Evolutionary conservation across 2,329 filamentous ascomycete genomes (phyloP).

Genomic region (Venturia effusa): DNA sequence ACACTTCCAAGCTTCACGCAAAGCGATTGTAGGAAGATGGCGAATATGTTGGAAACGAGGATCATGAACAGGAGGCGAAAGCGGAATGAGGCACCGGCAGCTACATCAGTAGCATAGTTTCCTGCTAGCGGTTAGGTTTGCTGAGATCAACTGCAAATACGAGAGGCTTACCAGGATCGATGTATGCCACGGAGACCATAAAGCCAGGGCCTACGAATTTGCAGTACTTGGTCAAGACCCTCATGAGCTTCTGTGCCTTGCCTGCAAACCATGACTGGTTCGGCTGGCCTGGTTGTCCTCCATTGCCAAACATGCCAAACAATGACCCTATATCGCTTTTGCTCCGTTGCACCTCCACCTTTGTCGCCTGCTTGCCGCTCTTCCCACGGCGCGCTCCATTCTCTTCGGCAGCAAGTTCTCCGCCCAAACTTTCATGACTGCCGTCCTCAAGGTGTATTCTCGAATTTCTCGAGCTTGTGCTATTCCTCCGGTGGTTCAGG

Average conservation of each 20-base stretch:
- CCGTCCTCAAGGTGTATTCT: slow-evolving; percentile 23
- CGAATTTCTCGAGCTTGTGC: slow-evolving; percentile 17
- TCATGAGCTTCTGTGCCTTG: slow-evolving; percentile 1
- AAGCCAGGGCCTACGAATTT: slow-evolving; percentile 58
- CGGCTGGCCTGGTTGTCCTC: not conserved
- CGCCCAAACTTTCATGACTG: slow-evolving; percentile 19
- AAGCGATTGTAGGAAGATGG: slow-evolving; percentile 58
- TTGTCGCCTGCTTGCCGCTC: not conserved
- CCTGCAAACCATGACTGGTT: not conserved
- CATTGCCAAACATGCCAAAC: not conserved
- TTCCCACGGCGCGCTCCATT: slow-evolving; percentile 2
- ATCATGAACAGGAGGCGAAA: slow-evolving; percentile 59
- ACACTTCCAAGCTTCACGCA: slow-evolving; percentile 47
- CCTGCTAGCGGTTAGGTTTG: slow-evolving; percentile 43
- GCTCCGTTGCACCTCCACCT: not conserved
- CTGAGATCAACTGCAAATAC: slow-evolving; percentile 20
- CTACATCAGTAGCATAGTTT: slow-evolving; percentile 62
- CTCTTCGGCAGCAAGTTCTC: slow-evolving; percentile 14
- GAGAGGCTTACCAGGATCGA: slow-evolving; percentile 31
- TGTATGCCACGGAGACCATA: slow-evolving; percentile 43
- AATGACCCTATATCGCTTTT: not conserved
- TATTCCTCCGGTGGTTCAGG: slow-evolving; percentile 37
- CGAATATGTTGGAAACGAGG: slow-evolving; percentile 58
- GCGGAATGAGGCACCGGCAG: slow-evolving; percentile 54
- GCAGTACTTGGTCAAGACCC: slow-evolving; percentile 35